Percentiles rank a stretch among this genome's conserved stretches.
phyloP scores from a whole-genome alignment of 257 asterid genomes.

The Petunia secreta region DNA sequence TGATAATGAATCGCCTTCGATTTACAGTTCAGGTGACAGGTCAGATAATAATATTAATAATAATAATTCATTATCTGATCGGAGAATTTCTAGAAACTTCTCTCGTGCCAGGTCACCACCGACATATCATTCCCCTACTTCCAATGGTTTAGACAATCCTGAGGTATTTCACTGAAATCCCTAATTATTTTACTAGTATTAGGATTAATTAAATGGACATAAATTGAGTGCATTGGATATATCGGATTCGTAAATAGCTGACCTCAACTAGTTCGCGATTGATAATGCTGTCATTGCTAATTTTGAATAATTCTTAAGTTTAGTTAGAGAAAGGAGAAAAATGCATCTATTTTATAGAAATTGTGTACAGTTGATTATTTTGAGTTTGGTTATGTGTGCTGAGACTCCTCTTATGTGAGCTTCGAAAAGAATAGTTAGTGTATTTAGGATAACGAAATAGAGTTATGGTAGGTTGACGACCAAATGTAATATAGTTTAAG shows the following conservation, averaged over 20 bases:
- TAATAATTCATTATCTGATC: slow-evolving; percentile 49
- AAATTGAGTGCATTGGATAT: neutral
- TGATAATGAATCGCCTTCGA: slow-evolving; percentile 62
- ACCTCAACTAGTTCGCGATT: neutral
- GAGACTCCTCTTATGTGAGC: neutral
- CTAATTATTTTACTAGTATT: neutral
- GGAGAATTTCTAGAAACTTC: slow-evolving; percentile 60
- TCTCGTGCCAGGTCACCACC: slow-evolving; percentile 61
- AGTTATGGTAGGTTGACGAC: neutral
- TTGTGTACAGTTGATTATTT: neutral
- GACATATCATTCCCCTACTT: slow-evolving; percentile 55
- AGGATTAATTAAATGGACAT: neutral
- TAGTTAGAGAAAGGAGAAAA: neutral
- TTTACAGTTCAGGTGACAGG: slow-evolving; percentile 51
- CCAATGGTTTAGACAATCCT: slow-evolving; percentile 64
- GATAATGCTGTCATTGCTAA: neutral
- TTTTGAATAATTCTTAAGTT: slow-evolving; percentile 13
- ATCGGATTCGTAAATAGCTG: neutral
- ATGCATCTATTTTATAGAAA: neutral
- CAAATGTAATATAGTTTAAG: neutral
- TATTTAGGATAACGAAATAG: neutral
- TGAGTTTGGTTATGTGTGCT: neutral
- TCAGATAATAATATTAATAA: slow-evolving; percentile 31
- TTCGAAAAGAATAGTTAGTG: neutral
- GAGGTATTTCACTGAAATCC: slow-evolving; percentile 49